Evolutionary conservation across 768 basidiomycete species (phyloP).

Genomic region (Trametes meyenii): DNA sequence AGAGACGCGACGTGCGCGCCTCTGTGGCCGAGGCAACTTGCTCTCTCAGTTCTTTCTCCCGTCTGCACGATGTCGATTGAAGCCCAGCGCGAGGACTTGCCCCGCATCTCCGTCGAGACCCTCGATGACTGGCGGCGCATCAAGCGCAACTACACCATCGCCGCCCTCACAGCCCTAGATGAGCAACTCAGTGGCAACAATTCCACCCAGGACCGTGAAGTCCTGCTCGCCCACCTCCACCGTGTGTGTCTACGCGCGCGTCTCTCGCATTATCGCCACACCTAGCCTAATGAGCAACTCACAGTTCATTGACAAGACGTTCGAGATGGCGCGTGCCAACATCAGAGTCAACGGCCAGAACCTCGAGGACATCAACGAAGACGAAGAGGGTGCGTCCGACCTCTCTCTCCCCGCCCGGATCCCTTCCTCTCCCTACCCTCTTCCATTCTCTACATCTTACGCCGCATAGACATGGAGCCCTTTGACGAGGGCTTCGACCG

Average conservation of each 20-base stretch:
- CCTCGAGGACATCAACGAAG: constrained; percentile 62
- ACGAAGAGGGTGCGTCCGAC: constrained; percentile 50
- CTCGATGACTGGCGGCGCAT: constrained; percentile 69
- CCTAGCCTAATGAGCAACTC: too few relatives aligned
- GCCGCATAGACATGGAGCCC: constrained; percentile 51
- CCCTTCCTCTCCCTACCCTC: too few relatives aligned
- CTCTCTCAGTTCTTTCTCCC: background rate
- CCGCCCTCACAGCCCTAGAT: constrained; percentile 50
- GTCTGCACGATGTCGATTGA: constrained; percentile 29
- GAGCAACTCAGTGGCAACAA: constrained; percentile 46
- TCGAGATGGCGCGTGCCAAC: constrained; percentile 67
- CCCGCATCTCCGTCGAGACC: constrained; percentile 64
- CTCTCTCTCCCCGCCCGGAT: background rate
- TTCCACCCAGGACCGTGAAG: constrained; percentile 47
- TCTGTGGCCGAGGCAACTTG: background rate
- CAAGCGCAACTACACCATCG: constrained; percentile 51
- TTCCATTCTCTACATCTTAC: too few relatives aligned
- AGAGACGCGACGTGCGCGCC: background rate
- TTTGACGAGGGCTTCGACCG: constrained; percentile 89
- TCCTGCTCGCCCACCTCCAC: constrained; percentile 51
- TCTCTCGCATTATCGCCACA: constrained; percentile 2
- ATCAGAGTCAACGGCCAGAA: constrained; percentile 80
- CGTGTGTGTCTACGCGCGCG: constrained; percentile 41
- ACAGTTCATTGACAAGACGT: constrained; percentile 69
- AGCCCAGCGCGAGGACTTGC: constrained; percentile 44